Conservation (phyloP, 768 basidiomycete genomes). For the Daedaleopsis nitida region DNA sequence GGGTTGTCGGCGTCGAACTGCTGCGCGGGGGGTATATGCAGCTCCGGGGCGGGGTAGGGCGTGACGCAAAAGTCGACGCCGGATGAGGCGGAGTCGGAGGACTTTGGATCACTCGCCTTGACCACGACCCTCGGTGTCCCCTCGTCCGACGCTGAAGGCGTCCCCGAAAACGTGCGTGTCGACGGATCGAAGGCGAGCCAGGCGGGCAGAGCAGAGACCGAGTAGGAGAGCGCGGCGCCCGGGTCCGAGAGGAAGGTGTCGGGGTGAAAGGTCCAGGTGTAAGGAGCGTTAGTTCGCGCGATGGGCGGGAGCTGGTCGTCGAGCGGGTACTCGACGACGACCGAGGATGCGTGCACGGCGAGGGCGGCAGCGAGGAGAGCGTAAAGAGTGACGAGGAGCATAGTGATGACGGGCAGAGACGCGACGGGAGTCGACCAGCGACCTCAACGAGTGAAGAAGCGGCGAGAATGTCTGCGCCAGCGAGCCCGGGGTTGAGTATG, state of each 20-base stretch:
- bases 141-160: constrained; percentile 61
- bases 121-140: constrained; percentile 64
- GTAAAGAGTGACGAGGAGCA: constrained; percentile 24
- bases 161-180: constrained; percentile 66
- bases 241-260: constrained; percentile 61
- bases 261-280: constrained; percentile 67
- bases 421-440: constrained; percentile 26
- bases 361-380: constrained; percentile 6
- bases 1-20: constrained; percentile 65
- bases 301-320: constrained; percentile 77
- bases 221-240: constrained; percentile 44
- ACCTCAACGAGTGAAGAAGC: constrained; percentile 16
- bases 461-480: constrained; percentile 5
- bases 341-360: constrained; percentile 24
- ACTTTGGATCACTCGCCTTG: constrained; percentile 57
- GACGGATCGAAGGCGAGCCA: constrained; percentile 79
- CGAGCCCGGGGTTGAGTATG: background rate
- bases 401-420: constrained; percentile 23
- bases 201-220: constrained; percentile 57
- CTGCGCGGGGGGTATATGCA: constrained; percentile 52
- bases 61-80: constrained; percentile 61
- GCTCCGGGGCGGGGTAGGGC: constrained; percentile 49
- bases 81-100: constrained; percentile 48
- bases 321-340: constrained; percentile 60
- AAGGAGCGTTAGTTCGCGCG: constrained; percentile 66